Percentiles rank a stretch among this genome's conserved stretches.
phyloP scores from a whole-genome alignment of 495 filamentous ascomycete genomes.

The Podospora didyma region DNA sequence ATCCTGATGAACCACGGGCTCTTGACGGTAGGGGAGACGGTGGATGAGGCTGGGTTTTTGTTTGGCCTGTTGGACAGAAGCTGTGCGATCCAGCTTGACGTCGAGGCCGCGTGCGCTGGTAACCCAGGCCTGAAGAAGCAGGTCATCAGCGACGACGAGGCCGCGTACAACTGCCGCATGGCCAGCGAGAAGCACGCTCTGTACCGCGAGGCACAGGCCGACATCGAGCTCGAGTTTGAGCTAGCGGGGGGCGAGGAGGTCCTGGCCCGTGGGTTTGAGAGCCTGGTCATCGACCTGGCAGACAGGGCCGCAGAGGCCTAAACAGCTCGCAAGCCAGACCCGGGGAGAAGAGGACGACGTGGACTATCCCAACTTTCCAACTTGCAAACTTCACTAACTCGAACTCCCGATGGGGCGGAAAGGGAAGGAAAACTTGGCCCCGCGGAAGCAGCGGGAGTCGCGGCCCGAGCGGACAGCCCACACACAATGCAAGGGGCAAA shows the following conservation, averaged over 20 bases:
- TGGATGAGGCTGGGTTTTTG: constrained; percentile 53
- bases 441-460: neutral
- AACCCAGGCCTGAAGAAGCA: constrained; percentile 33
- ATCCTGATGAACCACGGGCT: constrained; percentile 56
- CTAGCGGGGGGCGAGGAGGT: constrained; percentile 32
- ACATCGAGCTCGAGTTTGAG: constrained; percentile 42
- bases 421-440: neutral
- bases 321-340: neutral
- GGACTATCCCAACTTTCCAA: no score
- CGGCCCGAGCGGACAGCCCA: neutral
- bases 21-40: constrained; percentile 48
- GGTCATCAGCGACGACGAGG: constrained; percentile 48
- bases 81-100: constrained; percentile 47
- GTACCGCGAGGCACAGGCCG: constrained; percentile 44
- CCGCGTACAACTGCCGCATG: constrained; percentile 50
- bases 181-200: constrained; percentile 42
- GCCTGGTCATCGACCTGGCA: neutral
- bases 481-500: neutral
- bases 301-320: no score
- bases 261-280: neutral
- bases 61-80: constrained; percentile 49
- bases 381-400: no score
- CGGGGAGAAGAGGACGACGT: no score
- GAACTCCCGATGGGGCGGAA: neutral
- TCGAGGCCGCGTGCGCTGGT: constrained; percentile 42